These are phyloP conservation scores for Russula lepida DNA, from an alignment of 768 basidiomycete genomes.

Conservation along the genomic window DNA sequence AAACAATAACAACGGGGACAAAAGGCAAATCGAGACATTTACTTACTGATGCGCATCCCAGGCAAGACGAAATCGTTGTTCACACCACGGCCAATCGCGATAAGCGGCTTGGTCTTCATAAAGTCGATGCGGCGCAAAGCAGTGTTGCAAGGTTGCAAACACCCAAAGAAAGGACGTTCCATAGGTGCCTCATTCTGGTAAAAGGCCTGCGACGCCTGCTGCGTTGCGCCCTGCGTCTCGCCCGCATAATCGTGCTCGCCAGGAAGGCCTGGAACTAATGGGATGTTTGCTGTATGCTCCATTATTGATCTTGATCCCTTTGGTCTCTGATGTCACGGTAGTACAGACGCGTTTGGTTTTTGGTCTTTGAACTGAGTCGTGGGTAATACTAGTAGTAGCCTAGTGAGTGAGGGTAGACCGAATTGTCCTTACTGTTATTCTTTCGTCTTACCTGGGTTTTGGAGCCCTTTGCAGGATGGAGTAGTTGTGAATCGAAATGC, in stretches of 20 bases:
- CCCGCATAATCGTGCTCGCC: conserved; percentile 2
- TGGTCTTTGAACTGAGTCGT: background rate
- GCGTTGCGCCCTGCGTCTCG: conserved; percentile 17
- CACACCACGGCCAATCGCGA: conserved; percentile 13
- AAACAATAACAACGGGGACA: background rate
- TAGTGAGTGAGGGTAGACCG: background rate
- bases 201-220: conserved; percentile 13
- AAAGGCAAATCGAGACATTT: conserved; percentile 9
- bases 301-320: background rate
- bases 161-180: conserved; percentile 15
- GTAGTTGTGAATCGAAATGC: background rate
- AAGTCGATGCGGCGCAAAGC: conserved; percentile 15
- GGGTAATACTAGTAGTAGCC: background rate
- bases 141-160: conserved; percentile 9
- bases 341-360: background rate
- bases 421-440: background rate
- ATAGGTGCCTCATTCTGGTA: background rate
- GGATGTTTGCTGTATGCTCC: background rate
- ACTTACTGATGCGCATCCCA: conserved; percentile 66
- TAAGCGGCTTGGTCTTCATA: background rate
- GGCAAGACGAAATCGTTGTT: conserved; percentile 48
- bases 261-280: background rate
- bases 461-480: background rate
- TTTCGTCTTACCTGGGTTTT: background rate
- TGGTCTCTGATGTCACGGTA: background rate